These are phyloP conservation scores for Camelina laxa DNA, from an alignment of 345 rosid species.

Conservation along the genomic window DNA sequence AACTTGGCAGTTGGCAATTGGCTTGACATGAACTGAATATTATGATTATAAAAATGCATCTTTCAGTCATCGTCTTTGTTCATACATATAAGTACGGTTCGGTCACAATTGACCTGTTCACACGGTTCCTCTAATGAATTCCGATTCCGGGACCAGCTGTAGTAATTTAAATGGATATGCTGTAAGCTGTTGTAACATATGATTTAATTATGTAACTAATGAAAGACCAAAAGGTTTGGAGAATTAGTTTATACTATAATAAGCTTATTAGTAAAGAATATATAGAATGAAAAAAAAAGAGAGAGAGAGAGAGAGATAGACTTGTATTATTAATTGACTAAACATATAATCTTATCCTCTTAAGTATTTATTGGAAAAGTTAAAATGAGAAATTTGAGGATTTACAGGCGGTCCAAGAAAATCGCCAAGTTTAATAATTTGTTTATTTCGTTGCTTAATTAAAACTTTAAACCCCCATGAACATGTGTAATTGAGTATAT, in stretches of 20 bases:
- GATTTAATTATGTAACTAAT: neutral
- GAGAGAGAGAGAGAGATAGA: neutral
- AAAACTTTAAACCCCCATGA: too few species aligned
- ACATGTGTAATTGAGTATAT: too few species aligned
- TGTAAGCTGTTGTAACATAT: too few species aligned
- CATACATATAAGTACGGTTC: neutral
- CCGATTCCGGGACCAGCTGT: constrained; percentile 18
- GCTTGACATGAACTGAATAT: constrained; percentile 7
- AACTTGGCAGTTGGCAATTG: neutral
- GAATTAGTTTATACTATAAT: neutral
- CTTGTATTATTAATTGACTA: constrained; percentile 13
- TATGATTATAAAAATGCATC: constrained; percentile 15
- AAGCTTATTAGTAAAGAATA: neutral
- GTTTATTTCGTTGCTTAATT: neutral
- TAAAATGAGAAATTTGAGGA: neutral
- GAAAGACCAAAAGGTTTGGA: constrained; percentile 1
- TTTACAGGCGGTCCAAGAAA: neutral
- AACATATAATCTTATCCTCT: constrained; percentile 9
- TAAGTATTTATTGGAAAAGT: constrained; percentile 6
- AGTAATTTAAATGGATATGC: neutral
- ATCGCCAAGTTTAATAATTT: neutral
- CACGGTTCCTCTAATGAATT: constrained; percentile 14
- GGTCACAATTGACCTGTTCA: constrained; percentile 10
- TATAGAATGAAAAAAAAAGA: neutral
- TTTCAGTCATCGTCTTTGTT: constrained; percentile 18